phyloP scores from a whole-genome alignment of 2,329 filamentous ascomycete genomes.

The Aspergillus costaricaensis region DNA sequence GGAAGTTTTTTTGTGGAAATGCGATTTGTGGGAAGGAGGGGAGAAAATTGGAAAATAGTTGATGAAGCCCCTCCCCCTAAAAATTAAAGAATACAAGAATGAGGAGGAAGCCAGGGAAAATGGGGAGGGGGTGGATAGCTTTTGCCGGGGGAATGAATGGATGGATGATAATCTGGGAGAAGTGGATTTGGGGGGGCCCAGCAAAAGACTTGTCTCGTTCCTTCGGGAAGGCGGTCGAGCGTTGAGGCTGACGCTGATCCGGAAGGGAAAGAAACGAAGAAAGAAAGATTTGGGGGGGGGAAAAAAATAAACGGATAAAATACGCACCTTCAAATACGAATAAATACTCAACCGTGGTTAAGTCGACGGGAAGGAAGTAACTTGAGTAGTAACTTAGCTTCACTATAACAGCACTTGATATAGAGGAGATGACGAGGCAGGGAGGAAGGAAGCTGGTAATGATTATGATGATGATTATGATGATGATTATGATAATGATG shows the following conservation, averaged over 20 bases:
- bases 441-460: too few relatives aligned
- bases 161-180: constrained; percentile 3
- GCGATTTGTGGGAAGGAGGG: not conserved
- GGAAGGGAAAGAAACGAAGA: too few relatives aligned
- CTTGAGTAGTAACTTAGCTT: not conserved
- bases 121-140: not conserved
- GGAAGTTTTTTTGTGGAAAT: not conserved
- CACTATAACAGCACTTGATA: too few relatives aligned
- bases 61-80: constrained; percentile 6
- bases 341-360: not conserved
- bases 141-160: constrained; percentile 2
- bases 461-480: too few relatives aligned
- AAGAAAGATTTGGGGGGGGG: not conserved
- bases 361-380: not conserved
- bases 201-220: not conserved
- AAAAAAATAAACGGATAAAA: too few relatives aligned
- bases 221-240: constrained; percentile 33
- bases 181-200: constrained; percentile 1
- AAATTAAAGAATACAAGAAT: not conserved
- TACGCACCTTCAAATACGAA: too few relatives aligned
- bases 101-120: not conserved
- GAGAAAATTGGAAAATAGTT: not conserved
- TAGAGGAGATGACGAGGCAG: too few relatives aligned
- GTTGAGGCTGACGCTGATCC: constrained; percentile 24
- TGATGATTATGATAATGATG: too few relatives aligned